Evolutionary conservation across 2,329 filamentous ascomycete species (phyloP).

Genomic region (Penicillium freii): DNA sequence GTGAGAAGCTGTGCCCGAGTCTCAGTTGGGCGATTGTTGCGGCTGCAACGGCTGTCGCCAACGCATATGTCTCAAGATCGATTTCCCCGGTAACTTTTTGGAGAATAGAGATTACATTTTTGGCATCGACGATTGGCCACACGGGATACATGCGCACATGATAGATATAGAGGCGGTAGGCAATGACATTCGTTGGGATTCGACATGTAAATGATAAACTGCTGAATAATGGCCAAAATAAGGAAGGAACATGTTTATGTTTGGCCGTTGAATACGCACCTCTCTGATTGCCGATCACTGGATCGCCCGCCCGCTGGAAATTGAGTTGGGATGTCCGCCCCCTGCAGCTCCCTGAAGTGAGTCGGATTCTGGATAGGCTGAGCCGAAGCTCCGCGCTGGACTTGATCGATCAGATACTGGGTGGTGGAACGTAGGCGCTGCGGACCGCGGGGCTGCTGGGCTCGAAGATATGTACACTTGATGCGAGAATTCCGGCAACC

Average conservation of each 20-base stretch:
- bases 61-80: not conserved
- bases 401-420: not conserved
- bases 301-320: not conserved
- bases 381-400: not conserved
- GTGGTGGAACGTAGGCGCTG: not conserved
- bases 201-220: not conserved
- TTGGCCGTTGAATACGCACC: not conserved
- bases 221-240: not conserved
- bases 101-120: not conserved
- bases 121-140: not conserved
- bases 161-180: not conserved
- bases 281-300: not conserved
- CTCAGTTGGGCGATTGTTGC: not conserved
- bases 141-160: not conserved
- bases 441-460: conserved; percentile 43
- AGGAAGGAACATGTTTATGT: not conserved
- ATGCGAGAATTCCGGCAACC: conserved; percentile 25
- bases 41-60: not conserved
- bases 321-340: not conserved
- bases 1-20: not conserved
- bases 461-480: conserved; percentile 52
- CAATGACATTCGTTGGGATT: not conserved
- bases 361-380: not conserved
- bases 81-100: not conserved
- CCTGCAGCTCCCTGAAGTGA: not conserved